phyloP scores from a whole-genome alignment of 176 grass and related monocot genomes.

The Microstegium vimineum region DNA sequence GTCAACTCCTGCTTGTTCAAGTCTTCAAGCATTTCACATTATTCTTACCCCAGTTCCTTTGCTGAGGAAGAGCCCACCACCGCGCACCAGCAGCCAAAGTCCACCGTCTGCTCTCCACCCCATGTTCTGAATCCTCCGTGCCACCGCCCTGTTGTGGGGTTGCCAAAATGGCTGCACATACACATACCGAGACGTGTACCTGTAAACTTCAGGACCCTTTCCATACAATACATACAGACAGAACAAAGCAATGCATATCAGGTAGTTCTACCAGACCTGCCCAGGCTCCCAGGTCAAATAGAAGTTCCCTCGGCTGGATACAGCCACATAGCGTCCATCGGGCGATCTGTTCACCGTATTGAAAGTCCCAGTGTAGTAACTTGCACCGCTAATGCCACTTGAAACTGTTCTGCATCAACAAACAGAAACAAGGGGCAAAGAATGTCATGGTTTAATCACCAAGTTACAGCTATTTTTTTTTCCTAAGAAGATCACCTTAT shows the following conservation, averaged over 20 bases:
- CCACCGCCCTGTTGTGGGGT: constrained; percentile 96
- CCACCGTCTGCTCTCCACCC: constrained; percentile 98
- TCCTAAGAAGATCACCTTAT: background rate
- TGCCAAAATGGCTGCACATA: constrained; percentile 77
- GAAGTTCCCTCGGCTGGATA: constrained; percentile 94
- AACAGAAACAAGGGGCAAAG: constrained; percentile 16
- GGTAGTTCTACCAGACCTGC: constrained; percentile 37
- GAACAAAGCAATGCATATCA: background rate
- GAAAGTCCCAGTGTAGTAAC: constrained; percentile 97
- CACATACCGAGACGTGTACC: background rate
- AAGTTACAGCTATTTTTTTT: background rate
- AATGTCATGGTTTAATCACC: constrained; percentile 16
- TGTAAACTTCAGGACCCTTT: background rate
- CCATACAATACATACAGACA: background rate
- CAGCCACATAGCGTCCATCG: constrained; percentile 85
- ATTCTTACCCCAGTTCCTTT: constrained; percentile 75
- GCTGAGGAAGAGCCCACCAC: constrained; percentile 94
- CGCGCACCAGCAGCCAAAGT: constrained; percentile 95
- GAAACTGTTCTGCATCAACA: constrained; percentile 92
- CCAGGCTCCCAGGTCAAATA: constrained; percentile 98
- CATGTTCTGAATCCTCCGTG: constrained; percentile 96
- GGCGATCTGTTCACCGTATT: constrained; percentile 89
- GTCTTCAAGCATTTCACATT: too few species aligned
- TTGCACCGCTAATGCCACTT: constrained; percentile 98
- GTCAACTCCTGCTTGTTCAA: background rate